Evolutionary conservation across 2,329 filamentous ascomycete species (phyloP), one percentile per base, ranked within the genome.

Genomic region (Dothistroma septosporum): DNA sequence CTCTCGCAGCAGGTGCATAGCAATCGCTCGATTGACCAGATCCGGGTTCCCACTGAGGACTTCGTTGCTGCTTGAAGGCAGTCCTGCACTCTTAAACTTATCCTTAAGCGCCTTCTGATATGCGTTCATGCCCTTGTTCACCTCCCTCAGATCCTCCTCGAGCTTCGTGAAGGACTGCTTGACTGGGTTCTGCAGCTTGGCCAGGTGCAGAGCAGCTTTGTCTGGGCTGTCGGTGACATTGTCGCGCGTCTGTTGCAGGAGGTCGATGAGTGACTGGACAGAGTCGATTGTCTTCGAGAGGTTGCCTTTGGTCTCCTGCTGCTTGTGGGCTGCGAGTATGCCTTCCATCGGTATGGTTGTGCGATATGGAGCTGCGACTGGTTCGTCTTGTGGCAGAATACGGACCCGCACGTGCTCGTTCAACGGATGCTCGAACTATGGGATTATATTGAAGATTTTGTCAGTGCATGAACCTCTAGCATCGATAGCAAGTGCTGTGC

Each of bases 1-100:
- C 77, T 97, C 93, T 46, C 94, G 90, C 44, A 99, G 83, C 22
- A 99, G 83, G 73, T 99, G 94, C 92, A 97, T 97, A 10, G 90
- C 90, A 68, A 99, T 95, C 7, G 94, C 93, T 59, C 92, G 86
- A 76, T 97, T 95, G 72, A 97, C 91, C 12, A 97, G 82, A 16
- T 83, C 80, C 4, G 89, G 83, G 66, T 95, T 87, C 21, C 87
- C 84, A 1, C 85, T 87, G 75, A 97, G 86, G 35, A 87, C 88
- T 75, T 96, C 91, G 10, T 91, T 87, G 60, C 92, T 89, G 70
- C 86, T 89, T 14, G 87, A 89, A 0, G 93, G 85, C 14, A 89
- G 80, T 14, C 87, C 85, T 63, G 84, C 84, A 63, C 85, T 83
- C 77, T 87, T 87, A 72, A 86, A 88, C 70, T 88, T 84, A 82